A percentile compares a stretch with the other conserved stretches of the same genome.
These are phyloP conservation scores for Tephrocybe sp. DNA, from an alignment of 768 basidiomycete species.

Conservation along the genomic window DNA sequence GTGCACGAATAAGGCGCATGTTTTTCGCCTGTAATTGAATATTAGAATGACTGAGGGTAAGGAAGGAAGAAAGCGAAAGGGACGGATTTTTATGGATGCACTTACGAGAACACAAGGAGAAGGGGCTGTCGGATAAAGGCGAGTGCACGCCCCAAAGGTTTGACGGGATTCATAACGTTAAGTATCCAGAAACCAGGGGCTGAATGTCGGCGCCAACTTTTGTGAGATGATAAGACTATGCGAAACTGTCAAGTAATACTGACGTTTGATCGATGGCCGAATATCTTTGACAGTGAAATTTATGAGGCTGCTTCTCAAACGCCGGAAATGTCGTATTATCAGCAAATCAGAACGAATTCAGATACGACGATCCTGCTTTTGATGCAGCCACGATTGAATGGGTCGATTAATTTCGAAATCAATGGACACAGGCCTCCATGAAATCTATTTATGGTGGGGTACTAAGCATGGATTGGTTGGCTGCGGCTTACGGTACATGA, in stretches of 20 bases:
- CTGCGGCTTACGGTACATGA: background rate
- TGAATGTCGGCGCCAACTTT: background rate
- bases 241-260: background rate
- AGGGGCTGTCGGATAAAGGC: background rate
- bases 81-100: background rate
- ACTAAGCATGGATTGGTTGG: background rate
- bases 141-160: background rate
- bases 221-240: background rate
- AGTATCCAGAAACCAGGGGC: slow-evolving; percentile 5
- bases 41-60: background rate
- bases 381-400: background rate
- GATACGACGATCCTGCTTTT: background rate
- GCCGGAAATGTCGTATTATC: background rate
- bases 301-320: background rate
- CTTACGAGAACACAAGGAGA: background rate
- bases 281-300: no score
- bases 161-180: slow-evolving; percentile 1
- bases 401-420: background rate
- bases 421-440: background rate
- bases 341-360: background rate
- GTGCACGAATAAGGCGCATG: background rate
- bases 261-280: slow-evolving; percentile 7
- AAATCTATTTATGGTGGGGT: background rate
- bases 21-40: background rate
- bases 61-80: background rate